Percentiles rank a stretch among this genome's conserved stretches.
These are phyloP conservation scores for Hypoxylon sp. DNA, from an alignment of 2,329 filamentous ascomycete species.

Conservation along the genomic window DNA sequence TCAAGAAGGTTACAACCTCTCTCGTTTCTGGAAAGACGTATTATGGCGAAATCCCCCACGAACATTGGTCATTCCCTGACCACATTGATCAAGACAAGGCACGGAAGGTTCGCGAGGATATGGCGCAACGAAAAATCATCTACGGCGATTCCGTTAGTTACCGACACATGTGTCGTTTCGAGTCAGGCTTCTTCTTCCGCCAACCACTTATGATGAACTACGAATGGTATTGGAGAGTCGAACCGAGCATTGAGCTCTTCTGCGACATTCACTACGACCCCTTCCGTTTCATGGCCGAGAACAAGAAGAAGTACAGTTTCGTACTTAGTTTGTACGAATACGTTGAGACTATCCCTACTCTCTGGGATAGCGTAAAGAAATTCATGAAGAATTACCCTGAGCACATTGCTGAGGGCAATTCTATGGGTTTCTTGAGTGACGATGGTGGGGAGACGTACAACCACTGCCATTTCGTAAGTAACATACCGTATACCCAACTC, in stretches of 20 bases:
- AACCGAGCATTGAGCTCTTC: constrained; percentile 95
- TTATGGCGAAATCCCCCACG: constrained; percentile 89
- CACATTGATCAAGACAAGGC: constrained; percentile 98
- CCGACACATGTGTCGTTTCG: constrained; percentile 99
- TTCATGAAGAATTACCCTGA: constrained; percentile 93
- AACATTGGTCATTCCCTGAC: constrained; percentile 97
- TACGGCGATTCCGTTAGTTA: constrained; percentile 98
- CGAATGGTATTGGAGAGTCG: constrained; percentile 99
- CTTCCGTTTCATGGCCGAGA: constrained; percentile 95
- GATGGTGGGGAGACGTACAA: constrained; percentile 95
- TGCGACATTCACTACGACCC: constrained; percentile 97
- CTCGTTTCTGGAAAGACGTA: constrained; percentile 93
- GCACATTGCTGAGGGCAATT: constrained; percentile 87
- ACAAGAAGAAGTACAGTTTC: constrained; percentile 99
- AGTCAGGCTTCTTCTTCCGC: constrained; percentile 99
- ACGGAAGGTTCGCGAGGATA: constrained; percentile 90
- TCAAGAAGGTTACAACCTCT: constrained; percentile 91
- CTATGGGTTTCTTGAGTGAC: constrained; percentile 91
- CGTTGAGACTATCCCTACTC: constrained; percentile 92
- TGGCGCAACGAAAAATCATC: constrained; percentile 95
- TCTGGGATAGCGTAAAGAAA: constrained; percentile 96
- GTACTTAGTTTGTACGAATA: constrained; percentile 97
- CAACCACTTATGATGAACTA: constrained; percentile 95
- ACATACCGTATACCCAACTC: neutral
- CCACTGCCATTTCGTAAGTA: constrained; percentile 92